Percentiles rank a stretch among this genome's conserved stretches.
Conservation (phyloP, 2,329 filamentous ascomycete genomes). For the Fusarium aywerte region DNA sequence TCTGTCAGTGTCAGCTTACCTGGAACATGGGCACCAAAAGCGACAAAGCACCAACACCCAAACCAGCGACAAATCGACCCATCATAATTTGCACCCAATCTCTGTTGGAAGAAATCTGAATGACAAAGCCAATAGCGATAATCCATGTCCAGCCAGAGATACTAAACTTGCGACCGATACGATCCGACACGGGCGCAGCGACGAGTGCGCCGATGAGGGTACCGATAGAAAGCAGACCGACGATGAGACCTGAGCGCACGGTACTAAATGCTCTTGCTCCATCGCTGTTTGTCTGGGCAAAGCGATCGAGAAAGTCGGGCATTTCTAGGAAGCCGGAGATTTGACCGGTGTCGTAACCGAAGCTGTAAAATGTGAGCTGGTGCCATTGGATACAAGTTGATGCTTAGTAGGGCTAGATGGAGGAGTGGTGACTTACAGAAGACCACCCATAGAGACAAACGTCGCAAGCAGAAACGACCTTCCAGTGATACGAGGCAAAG, state of each 20-base stretch:
- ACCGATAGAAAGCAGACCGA: slow-evolving; percentile 68
- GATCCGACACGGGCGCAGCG: slow-evolving; percentile 72
- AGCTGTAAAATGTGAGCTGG: slow-evolving; percentile 30
- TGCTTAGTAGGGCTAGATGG: no score
- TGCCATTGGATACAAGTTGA: not conserved
- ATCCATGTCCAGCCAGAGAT: slow-evolving; percentile 71
- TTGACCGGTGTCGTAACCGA: slow-evolving; percentile 64
- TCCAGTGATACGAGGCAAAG: slow-evolving; percentile 54
- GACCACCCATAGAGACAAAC: slow-evolving; percentile 58
- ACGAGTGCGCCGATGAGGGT: slow-evolving; percentile 69
- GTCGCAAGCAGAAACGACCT: slow-evolving; percentile 53
- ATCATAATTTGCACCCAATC: slow-evolving; percentile 74
- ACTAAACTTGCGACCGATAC: slow-evolving; percentile 69
- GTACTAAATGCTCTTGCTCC: slow-evolving; percentile 60
- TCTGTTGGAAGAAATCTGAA: slow-evolving; percentile 67
- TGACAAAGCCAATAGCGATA: slow-evolving; percentile 72
- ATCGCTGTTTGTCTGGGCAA: slow-evolving; percentile 56
- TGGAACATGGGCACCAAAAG: slow-evolving; percentile 78
- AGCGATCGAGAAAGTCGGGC: slow-evolving; percentile 65
- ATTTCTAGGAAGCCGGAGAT: slow-evolving; percentile 68
- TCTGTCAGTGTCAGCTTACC: not conserved
- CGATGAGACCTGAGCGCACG: slow-evolving; percentile 68
- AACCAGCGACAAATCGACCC: slow-evolving; percentile 71
- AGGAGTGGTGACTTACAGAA: slow-evolving; percentile 55
- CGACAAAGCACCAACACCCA: slow-evolving; percentile 73